Evolutionary conservation across 2,329 filamentous ascomycete genomes (phyloP).

Genomic region (Plectosphaerella sp.): DNA sequence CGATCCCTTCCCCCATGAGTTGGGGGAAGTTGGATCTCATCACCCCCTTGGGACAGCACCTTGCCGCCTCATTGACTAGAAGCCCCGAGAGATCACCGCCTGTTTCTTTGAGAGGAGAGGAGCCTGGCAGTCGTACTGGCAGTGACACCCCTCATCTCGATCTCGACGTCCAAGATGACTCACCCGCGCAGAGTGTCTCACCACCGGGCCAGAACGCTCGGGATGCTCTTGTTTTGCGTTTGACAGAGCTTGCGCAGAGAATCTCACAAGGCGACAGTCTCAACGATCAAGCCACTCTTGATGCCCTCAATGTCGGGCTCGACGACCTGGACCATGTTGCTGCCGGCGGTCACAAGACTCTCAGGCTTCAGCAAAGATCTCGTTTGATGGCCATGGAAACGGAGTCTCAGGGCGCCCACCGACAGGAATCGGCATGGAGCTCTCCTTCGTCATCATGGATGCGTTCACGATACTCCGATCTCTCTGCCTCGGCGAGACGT

Average conservation of each 20-base stretch:
- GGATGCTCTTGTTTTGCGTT: constrained; percentile 39
- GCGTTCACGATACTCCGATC: constrained; percentile 33
- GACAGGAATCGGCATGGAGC: constrained; percentile 22
- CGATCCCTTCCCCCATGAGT: constrained; percentile 18
- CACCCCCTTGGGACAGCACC: constrained; percentile 24
- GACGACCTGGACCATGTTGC: constrained; percentile 29
- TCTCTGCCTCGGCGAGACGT: constrained; percentile 28
- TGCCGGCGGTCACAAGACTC: constrained; percentile 3
- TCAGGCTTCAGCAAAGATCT: constrained; percentile 4
- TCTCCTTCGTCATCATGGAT: constrained; percentile 30
- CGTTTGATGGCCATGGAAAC: constrained; percentile 10
- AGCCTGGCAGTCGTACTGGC: background rate
- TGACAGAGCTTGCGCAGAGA: constrained; percentile 32
- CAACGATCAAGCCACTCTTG: constrained; percentile 28
- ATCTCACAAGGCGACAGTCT: constrained; percentile 25
- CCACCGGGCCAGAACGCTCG: constrained; percentile 15
- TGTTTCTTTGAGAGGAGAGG: background rate
- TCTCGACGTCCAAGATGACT: constrained; percentile 7
- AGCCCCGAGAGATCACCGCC: constrained; percentile 5
- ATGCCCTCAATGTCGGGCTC: constrained; percentile 23
- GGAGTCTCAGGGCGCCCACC: background rate
- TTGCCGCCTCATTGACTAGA: constrained; percentile 13
- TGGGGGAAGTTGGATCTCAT: constrained; percentile 22
- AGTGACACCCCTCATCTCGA: background rate
- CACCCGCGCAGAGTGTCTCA: background rate